Evolutionary conservation across 1,139 yeast species (phyloP), one percentile per base, ranked within the genome.

Genomic region (Saccharomyces hybrid): DNA sequence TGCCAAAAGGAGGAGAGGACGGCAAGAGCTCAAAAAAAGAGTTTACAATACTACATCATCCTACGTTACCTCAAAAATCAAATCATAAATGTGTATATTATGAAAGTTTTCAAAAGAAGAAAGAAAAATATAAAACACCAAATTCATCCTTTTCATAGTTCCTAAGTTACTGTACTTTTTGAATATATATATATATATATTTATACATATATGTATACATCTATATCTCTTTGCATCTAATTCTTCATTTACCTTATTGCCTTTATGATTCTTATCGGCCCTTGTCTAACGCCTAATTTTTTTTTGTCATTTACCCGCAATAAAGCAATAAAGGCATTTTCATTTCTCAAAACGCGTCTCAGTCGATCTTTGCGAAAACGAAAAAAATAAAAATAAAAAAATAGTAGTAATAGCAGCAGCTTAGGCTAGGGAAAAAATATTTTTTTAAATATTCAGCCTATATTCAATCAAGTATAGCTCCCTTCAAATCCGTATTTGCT

Each of bases 221-320:
- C 41, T 34, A 34, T 38, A 38, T 38, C 44, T 38, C 44, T 38
- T 38, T 38, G 44, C 44, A 38, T 38, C 24, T 38, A 38, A 38
- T 19, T 38, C 44, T 19, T 38, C 24, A 16, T 38, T 21, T 38
- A 38, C 44, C 44, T 38, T 38, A 19, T 16, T 16, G 11, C 21
- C 24, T 38, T 38, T 38, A 38, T 38, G 16, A 19, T 19, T 4
- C 44, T 38, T 16, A 16, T 16, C 24, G 44, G 44, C 19, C 14
- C 44, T 19, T 38, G 12, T n/a, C 26, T 19, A 38, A 38, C 44
- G 44, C 44, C 44, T 38, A 38, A 38, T 19, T 38, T 38, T 38
- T 19, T 19, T 38, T 38, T 38, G 12, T 8, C 11, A 38, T 38
- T 38, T 38, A 38, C 44, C 44, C 44, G 44, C 44, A 38, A 19